A percentile compares a stretch with the other conserved stretches of the same genome.
phyloP scores from a whole-genome alignment of 1,139 yeast species.

The Sugiyamaella sp. region DNA sequence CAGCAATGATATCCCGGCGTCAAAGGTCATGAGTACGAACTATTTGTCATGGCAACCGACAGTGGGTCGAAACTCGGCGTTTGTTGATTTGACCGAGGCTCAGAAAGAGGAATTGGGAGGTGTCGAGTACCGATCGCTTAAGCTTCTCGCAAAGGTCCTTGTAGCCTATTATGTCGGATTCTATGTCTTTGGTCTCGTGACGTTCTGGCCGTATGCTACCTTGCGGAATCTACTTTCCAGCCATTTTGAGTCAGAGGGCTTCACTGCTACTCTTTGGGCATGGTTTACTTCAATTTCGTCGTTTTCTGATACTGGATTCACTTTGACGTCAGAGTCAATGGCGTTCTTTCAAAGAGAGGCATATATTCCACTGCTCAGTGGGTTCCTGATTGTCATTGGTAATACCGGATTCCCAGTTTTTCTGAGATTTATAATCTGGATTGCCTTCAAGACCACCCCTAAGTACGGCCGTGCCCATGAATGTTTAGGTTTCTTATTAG shows the following conservation, averaged over 20 bases:
- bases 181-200: slow-evolving; percentile 60
- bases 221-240: slow-evolving; percentile 48
- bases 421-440: slow-evolving; percentile 80
- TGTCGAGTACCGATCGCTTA: slow-evolving; percentile 90
- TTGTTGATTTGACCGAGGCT: slow-evolving; percentile 74
- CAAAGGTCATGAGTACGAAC: slow-evolving; percentile 41
- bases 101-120: slow-evolving; percentile 97
- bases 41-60: slow-evolving; percentile 92
- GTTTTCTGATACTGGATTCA: slow-evolving; percentile 82
- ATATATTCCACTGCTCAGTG: slow-evolving; percentile 62
- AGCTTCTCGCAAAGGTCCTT: slow-evolving; percentile 69
- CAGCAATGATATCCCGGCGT: slow-evolving; percentile 19
- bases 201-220: slow-evolving; percentile 70
- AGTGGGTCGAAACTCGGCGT: slow-evolving; percentile 93
- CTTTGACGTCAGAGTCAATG: slow-evolving; percentile 83
- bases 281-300: slow-evolving; percentile 76
- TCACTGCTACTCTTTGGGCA: slow-evolving; percentile 89
- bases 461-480: slow-evolving; percentile 57
- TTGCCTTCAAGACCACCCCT: slow-evolving; percentile 65
- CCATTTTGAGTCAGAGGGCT: slow-evolving; percentile 55
- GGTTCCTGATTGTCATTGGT: slow-evolving; percentile 80
- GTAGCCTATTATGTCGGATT: slow-evolving; percentile 73
- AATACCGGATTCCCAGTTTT: slow-evolving; percentile 92
- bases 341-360: slow-evolving; percentile 60
- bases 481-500: slow-evolving; percentile 81